These are phyloP conservation scores for Boletus sp. DNA, from an alignment of 1,284 basidiomycete species.

Conservation along the genomic window DNA sequence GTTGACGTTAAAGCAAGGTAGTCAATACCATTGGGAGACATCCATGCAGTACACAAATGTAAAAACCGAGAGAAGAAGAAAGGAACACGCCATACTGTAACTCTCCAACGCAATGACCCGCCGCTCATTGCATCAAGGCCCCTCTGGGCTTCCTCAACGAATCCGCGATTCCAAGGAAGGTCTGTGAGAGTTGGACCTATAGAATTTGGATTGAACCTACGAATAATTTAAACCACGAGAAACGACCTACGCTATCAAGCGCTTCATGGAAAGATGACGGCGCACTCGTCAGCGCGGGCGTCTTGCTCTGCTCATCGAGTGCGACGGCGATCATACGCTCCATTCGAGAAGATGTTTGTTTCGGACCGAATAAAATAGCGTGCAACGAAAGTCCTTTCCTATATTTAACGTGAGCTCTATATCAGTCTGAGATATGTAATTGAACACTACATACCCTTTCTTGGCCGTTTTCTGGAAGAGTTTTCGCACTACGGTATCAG, in stretches of 20 bases:
- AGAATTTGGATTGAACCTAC: neutral
- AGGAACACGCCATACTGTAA: neutral
- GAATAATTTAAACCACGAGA: too few species aligned
- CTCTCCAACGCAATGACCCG: neutral
- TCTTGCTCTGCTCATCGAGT: constrained; percentile 43
- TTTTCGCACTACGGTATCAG: constrained; percentile 39
- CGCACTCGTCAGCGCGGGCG: constrained; percentile 33
- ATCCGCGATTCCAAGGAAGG: constrained; percentile 59
- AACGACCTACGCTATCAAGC: constrained; percentile 45
- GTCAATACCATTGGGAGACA: too few species aligned
- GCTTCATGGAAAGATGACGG: constrained; percentile 53
- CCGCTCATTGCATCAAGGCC: constrained; percentile 37
- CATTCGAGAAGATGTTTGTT: constrained; percentile 33
- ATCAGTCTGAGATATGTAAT: neutral
- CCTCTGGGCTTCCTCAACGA: constrained; percentile 55
- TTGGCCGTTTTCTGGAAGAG: constrained; percentile 42
- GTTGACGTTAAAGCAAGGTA: neutral
- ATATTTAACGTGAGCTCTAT: neutral
- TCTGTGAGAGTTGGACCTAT: constrained; percentile 53
- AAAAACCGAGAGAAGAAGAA: neutral
- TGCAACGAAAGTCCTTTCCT: constrained; percentile 61
- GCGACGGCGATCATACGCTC: constrained; percentile 52
- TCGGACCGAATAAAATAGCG: constrained; percentile 53
- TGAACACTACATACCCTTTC: constrained; percentile 41
- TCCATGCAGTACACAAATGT: neutral